phyloP scores from a whole-genome alignment of 2,329 filamentous ascomycete genomes.

The Zopfia rhizophila region DNA sequence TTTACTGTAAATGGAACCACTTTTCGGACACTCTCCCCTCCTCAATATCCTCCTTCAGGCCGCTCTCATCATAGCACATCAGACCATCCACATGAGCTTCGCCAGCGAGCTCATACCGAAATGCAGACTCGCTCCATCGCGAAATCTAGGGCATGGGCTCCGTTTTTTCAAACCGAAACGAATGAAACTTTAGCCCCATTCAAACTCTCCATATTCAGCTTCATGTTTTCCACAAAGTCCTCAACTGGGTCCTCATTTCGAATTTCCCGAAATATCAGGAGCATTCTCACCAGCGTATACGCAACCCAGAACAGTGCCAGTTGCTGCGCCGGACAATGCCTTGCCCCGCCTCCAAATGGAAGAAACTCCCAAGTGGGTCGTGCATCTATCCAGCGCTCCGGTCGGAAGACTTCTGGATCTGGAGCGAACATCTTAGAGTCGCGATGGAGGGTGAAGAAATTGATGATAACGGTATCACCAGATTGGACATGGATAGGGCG shows the following conservation, averaged over 20 bases:
- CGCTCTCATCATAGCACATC: too few species aligned
- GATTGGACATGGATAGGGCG: conserved; percentile 14
- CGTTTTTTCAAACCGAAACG: too few species aligned
- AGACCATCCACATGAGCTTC: too few species aligned
- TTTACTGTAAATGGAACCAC: too few species aligned
- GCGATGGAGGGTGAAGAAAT: conserved; percentile 59
- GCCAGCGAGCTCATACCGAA: too few species aligned
- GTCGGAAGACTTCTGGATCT: conserved; percentile 57
- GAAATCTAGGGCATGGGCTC: too few species aligned
- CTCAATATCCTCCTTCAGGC: too few species aligned
- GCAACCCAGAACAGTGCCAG: conserved; percentile 21
- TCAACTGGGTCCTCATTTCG: conserved; percentile 21
- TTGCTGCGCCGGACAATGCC: conserved; percentile 25
- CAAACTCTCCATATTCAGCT: conserved; percentile 26
- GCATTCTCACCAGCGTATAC: conserved; percentile 24
- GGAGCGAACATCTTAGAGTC: conserved; percentile 52
- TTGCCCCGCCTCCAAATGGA: conserved; percentile 25
- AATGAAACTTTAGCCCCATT: conserved; percentile 25
- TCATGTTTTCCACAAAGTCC: conserved; percentile 24
- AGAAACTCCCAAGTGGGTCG: conserved; percentile 28
- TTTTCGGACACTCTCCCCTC: too few species aligned
- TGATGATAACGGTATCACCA: conserved; percentile 39
- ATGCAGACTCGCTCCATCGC: too few species aligned
- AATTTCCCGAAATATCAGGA: conserved; percentile 14
- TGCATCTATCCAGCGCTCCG: conserved; percentile 39